Evolutionary conservation across 2,329 filamentous ascomycete species (phyloP).

Genomic region (Didymella lethalis): DNA sequence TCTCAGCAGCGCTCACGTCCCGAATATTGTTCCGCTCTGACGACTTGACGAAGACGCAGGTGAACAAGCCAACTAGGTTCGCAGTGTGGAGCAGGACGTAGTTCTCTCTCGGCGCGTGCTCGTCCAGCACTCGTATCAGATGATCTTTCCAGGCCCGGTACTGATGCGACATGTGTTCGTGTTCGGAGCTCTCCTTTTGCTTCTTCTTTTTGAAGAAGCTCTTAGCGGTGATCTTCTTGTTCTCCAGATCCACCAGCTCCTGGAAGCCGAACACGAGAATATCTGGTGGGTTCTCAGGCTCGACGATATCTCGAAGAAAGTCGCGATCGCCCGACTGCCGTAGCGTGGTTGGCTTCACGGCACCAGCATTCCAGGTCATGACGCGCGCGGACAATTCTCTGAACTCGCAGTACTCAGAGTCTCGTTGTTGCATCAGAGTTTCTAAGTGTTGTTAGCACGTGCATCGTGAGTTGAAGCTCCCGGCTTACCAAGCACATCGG

Average conservation of each 20-base stretch:
- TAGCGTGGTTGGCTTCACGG: slow-evolving; percentile 86
- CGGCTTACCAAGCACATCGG: slow-evolving; percentile 81
- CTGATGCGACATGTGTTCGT: slow-evolving; percentile 93
- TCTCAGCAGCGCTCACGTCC: slow-evolving; percentile 79
- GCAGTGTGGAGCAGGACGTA: slow-evolving; percentile 90
- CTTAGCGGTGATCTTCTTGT: slow-evolving; percentile 97
- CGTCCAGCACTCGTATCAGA: slow-evolving; percentile 80
- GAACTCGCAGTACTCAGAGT: slow-evolving; percentile 85
- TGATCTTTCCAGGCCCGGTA: slow-evolving; percentile 97
- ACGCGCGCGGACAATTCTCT: slow-evolving; percentile 80
- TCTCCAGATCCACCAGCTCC: slow-evolving; percentile 95
- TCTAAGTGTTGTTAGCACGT: slow-evolving; percentile 57
- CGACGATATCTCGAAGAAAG: slow-evolving; percentile 83
- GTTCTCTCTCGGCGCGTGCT: slow-evolving; percentile 78
- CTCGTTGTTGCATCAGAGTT: slow-evolving; percentile 81
- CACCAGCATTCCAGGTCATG: slow-evolving; percentile 96
- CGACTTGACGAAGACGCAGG: slow-evolving; percentile 91
- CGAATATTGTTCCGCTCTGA: slow-evolving; percentile 77
- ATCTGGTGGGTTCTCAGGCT: slow-evolving; percentile 80
- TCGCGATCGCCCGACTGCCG: slow-evolving; percentile 74
- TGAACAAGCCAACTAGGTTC: slow-evolving; percentile 92
- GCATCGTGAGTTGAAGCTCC: neutral
- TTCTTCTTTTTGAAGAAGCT: slow-evolving; percentile 80
- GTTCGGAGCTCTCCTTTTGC: slow-evolving; percentile 83
- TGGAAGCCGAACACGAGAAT: slow-evolving; percentile 97